These are phyloP conservation scores for Trichophyton simii DNA, from an alignment of 2,329 filamentous ascomycete genomes.

Conservation along the genomic window DNA sequence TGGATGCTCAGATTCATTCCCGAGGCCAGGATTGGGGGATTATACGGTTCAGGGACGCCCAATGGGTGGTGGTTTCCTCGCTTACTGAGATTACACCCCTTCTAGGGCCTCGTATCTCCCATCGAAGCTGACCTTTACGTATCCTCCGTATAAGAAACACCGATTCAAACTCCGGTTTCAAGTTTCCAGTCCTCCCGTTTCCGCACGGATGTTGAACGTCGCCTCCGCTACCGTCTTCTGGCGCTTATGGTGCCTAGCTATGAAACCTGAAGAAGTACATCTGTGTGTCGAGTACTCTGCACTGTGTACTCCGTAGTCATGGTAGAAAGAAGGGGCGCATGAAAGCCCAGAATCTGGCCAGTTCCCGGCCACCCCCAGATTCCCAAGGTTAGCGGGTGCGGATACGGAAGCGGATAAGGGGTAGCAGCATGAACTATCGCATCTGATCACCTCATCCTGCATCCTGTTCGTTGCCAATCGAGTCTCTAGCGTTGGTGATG, in stretches of 20 bases:
- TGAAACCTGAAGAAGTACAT: neutral
- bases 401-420: neutral
- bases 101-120: neutral
- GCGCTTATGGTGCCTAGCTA: neutral
- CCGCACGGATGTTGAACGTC: neutral
- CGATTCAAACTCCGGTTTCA: neutral
- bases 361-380: neutral
- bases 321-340: neutral
- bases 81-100: slow-evolving; percentile 1
- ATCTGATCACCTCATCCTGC: slow-evolving; percentile 1
- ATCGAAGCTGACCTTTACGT: neutral
- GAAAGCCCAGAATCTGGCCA: neutral
- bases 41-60: neutral
- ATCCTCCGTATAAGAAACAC: neutral
- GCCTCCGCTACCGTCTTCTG: neutral
- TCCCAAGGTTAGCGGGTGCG: neutral
- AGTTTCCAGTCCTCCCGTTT: neutral
- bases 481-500: slow-evolving; percentile 1
- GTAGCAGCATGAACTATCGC: slow-evolving; percentile 1
- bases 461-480: neutral
- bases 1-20: neutral
- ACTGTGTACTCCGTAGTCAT: neutral
- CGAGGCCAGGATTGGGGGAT: neutral
- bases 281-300: neutral
- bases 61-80: neutral